These are phyloP conservation scores for Naganishia friedmannii DNA, from an alignment of 768 basidiomycete genomes.

Conservation along the genomic window DNA sequence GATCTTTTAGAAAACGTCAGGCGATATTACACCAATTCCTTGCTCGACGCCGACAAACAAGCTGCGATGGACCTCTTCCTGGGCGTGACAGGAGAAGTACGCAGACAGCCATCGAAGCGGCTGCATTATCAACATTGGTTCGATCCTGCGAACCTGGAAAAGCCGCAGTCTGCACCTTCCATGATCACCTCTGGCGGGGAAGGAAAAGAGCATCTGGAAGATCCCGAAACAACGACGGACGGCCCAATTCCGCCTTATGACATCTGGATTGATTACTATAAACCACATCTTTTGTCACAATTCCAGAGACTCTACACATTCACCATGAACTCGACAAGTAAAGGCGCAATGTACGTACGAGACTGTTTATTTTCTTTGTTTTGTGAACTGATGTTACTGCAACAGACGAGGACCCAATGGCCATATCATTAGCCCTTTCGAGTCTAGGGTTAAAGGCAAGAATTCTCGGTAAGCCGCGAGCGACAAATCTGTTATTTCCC, in stretches of 20 bases:
- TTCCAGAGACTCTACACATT: slow-evolving; percentile 50
- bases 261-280: slow-evolving; percentile 61
- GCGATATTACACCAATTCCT: slow-evolving; percentile 89
- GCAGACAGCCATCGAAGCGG: slow-evolving; percentile 57
- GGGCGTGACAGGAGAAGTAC: slow-evolving; percentile 45
- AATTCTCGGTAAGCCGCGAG: slow-evolving; percentile 5
- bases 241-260: slow-evolving; percentile 54
- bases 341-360: slow-evolving; percentile 40
- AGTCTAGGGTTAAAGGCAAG: slow-evolving; percentile 38
- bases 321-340: slow-evolving; percentile 51
- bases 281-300: slow-evolving; percentile 58
- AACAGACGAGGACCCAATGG: slow-evolving; percentile 40
- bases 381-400: background rate
- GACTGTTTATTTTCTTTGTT: background rate
- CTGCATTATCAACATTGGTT: slow-evolving; percentile 85
- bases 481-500: background rate
- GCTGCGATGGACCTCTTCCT: slow-evolving; percentile 90
- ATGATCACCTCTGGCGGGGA: background rate
- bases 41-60: slow-evolving; percentile 95
- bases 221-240: background rate
- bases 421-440: slow-evolving; percentile 41
- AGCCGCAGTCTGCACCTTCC: slow-evolving; percentile 46
- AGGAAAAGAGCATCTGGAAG: background rate
- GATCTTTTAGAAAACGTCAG: slow-evolving; percentile 88
- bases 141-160: slow-evolving; percentile 57